Percentiles rank a stretch among this genome's conserved stretches.
These are phyloP conservation scores for Ambrosia trifida DNA, from an alignment of 129 eudicot genomes.

Conservation along the genomic window DNA sequence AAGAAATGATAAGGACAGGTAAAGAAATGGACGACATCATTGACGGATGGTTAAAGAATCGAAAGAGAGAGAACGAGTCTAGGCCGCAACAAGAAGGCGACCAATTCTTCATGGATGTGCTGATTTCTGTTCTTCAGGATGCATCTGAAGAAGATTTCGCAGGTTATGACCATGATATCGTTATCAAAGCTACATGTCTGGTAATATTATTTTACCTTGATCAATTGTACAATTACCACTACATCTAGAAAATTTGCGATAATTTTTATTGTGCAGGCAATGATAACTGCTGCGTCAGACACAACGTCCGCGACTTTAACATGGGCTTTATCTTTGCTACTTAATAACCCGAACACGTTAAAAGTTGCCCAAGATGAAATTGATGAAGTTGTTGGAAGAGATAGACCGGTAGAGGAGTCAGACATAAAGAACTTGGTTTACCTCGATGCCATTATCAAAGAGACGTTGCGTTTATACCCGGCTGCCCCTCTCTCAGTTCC, in stretches of 20 bases:
- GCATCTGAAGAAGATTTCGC: slow-evolving; percentile 16
- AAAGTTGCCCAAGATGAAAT: neutral
- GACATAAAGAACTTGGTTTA: slow-evolving; percentile 10
- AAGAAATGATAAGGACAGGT: slow-evolving; percentile 27
- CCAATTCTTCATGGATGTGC: slow-evolving; percentile 31
- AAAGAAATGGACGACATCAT: slow-evolving; percentile 34
- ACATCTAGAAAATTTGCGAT: too few relatives aligned
- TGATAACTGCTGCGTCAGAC: neutral
- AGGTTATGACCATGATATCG: slow-evolving; percentile 11
- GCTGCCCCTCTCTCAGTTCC: slow-evolving; percentile 16
- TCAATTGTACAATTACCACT: too few relatives aligned
- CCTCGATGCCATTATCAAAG: slow-evolving; percentile 1
- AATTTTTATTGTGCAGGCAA: neutral
- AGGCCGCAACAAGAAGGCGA: neutral
- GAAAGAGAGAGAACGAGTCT: neutral
- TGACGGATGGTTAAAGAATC: slow-evolving; percentile 34
- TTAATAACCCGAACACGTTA: neutral
- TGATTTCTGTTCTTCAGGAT: slow-evolving; percentile 17
- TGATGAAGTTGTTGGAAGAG: slow-evolving; percentile 39
- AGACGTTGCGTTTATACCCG: slow-evolving; percentile 3
- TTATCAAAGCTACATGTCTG: slow-evolving; percentile 26
- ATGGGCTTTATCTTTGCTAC: slow-evolving; percentile 15
- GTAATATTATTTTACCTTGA: neutral
- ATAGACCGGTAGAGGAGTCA: neutral
- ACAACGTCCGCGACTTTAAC: neutral